A percentile compares a stretch with the other conserved stretches of the same genome.
phyloP scores from a whole-genome alignment of 805 yeast species.

The Starmerella potacharoeniae region DNA sequence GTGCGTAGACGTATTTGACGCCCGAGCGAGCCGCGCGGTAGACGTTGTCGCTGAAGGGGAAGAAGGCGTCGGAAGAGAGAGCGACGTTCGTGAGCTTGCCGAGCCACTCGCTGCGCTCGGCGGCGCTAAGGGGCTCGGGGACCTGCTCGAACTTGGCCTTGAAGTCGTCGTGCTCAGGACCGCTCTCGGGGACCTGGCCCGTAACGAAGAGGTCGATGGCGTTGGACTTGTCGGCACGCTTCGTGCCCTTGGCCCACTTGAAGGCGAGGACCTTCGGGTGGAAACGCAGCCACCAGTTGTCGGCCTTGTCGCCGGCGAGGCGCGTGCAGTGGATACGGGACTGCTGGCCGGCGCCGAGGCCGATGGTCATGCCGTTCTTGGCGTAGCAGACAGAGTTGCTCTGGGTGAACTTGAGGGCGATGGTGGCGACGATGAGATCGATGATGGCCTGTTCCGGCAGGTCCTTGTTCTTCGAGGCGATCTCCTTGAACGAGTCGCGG shows the following conservation, averaged over 20 bases:
- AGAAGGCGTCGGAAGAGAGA: slow-evolving; percentile 93
- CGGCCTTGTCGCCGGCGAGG: slow-evolving; percentile 98
- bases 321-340: slow-evolving; percentile 98
- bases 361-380: slow-evolving; percentile 97
- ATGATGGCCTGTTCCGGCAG: slow-evolving; percentile 85
- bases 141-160: slow-evolving; percentile 74
- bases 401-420: slow-evolving; percentile 94
- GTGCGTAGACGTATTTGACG: slow-evolving; percentile 91
- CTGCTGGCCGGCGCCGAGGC: slow-evolving; percentile 99
- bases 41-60: slow-evolving; percentile 99
- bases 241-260: slow-evolving; percentile 96
- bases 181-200: slow-evolving; percentile 78
- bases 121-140: slow-evolving; percentile 71
- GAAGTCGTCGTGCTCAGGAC: slow-evolving; percentile 88
- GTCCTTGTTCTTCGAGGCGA: slow-evolving; percentile 74
- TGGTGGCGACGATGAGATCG: slow-evolving; percentile 93
- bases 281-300: slow-evolving; percentile 99
- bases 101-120: slow-evolving; percentile 84
- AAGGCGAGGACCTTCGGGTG: slow-evolving; percentile 87
- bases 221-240: slow-evolving; percentile 96
- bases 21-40: slow-evolving; percentile 96
- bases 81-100: slow-evolving; percentile 73
- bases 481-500: slow-evolving; percentile 79
- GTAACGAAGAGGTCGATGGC: slow-evolving; percentile 93
- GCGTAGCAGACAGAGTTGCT: slow-evolving; percentile 98